Evolutionary conservation across 192 early-diverging fungal genomes (phyloP).

Genomic region (Backusella morwellensis): DNA sequence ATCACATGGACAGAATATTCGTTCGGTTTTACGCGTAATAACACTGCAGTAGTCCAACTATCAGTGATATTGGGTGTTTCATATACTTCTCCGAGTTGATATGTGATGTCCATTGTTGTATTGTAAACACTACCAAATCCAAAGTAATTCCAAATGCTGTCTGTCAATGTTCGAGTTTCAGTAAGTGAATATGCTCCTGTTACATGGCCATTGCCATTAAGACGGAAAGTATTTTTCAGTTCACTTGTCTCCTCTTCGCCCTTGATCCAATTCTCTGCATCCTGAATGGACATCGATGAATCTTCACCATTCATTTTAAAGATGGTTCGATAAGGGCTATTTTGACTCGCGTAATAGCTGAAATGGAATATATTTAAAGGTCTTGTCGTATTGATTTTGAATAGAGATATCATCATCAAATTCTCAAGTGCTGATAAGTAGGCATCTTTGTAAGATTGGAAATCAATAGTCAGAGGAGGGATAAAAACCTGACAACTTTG

Average conservation of each 20-base stretch:
- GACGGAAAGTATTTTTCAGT: neutral
- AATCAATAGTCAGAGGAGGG: neutral
- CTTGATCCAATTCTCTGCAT: neutral
- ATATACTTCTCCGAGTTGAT: neutral
- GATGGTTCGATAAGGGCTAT: neutral
- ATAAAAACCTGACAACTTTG: neutral
- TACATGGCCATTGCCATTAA: neutral
- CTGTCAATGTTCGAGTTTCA: neutral
- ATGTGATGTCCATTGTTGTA: neutral
- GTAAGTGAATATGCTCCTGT: neutral
- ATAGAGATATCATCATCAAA: neutral
- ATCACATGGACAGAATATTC: neutral
- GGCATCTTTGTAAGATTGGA: neutral
- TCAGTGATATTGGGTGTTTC: neutral
- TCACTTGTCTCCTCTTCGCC: neutral
- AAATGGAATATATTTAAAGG: neutral
- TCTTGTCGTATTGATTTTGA: neutral
- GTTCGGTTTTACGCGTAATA: neutral
- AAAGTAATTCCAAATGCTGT: slow-evolving; percentile 11
- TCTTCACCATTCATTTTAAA: neutral
- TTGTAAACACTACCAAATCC: neutral
- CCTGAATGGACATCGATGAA: neutral
- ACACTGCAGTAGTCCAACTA: neutral
- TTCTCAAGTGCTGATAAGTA: neutral
- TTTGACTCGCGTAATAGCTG: neutral